Conservation (phyloP, 257 asterid genomes). For the Petunia secreta region DNA sequence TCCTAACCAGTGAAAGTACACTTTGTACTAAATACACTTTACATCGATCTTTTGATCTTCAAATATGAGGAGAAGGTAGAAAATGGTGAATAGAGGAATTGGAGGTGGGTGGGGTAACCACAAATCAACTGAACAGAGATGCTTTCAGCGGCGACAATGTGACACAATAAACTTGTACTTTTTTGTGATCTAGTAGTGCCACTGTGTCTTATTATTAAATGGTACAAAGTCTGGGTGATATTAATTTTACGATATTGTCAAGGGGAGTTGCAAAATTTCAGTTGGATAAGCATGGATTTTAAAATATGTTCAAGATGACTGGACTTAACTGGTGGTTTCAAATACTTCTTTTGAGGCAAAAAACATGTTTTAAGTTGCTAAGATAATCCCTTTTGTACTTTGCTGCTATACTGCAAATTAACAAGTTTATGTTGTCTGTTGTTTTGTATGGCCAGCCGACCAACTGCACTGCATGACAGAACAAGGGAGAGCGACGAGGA, state of each 20-base stretch:
- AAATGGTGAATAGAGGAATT: slow-evolving; percentile 5
- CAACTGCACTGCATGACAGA: slow-evolving; percentile 86
- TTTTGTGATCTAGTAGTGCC: slow-evolving; percentile 12
- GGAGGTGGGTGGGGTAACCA: slow-evolving; percentile 1
- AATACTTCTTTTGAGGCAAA: neutral
- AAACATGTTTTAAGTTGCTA: neutral
- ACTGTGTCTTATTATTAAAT: neutral
- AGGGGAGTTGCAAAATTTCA: slow-evolving; percentile 10
- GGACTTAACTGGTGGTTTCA: neutral
- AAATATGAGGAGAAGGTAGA: slow-evolving; percentile 13
- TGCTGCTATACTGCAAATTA: slow-evolving; percentile 5
- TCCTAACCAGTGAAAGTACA: neutral
- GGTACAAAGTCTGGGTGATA: neutral
- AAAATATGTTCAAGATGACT: neutral
- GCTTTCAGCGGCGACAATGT: neutral
- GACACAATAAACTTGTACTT: neutral
- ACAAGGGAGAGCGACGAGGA: slow-evolving; percentile 91
- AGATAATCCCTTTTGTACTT: slow-evolving; percentile 19
- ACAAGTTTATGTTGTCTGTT: slow-evolving; percentile 19
- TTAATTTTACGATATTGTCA: neutral
- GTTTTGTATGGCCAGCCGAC: slow-evolving; percentile 68
- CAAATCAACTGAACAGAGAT: neutral
- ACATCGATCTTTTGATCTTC: neutral
- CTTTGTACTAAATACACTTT: neutral
- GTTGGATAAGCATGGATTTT: neutral